phyloP scores from a whole-genome alignment of 2,329 filamentous ascomycete species.

The Cordyceps cicadae region DNA sequence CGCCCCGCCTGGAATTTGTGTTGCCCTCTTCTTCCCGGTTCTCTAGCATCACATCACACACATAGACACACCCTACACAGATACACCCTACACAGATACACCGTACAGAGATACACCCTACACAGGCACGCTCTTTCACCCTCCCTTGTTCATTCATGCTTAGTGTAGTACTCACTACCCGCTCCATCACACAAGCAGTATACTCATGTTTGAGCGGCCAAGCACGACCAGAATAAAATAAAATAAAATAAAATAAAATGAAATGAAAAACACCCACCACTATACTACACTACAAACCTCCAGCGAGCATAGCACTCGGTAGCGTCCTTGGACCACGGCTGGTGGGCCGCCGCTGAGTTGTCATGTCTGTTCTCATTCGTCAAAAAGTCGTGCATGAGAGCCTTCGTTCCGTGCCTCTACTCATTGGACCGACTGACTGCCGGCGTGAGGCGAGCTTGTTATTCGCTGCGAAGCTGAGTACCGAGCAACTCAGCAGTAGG shows the following conservation, averaged over 20 bases:
- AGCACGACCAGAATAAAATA: neutral
- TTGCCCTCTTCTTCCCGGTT: neutral
- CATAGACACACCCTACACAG: no score
- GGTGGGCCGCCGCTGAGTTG: neutral
- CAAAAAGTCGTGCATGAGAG: neutral
- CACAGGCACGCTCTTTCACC: no score
- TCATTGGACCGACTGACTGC: neutral
- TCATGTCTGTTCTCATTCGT: neutral
- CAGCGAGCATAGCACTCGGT: no score
- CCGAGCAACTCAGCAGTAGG: no score
- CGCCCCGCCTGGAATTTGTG: neutral
- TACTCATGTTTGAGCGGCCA: neutral
- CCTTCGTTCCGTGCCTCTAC: neutral
- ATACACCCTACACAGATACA: no score
- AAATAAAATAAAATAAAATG: no score
- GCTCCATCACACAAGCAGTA: neutral
- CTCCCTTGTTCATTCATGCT: neutral
- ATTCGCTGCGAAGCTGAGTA: no score
- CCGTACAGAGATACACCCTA: no score
- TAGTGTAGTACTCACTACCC: neutral
- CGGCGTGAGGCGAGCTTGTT: no score
- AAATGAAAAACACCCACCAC: no score
- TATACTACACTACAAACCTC: no score
- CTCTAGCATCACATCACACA: neutral
- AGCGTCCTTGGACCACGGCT: no score